A percentile compares a stretch with the other conserved stretches of the same genome.
These are phyloP conservation scores for Hyphopichia homilentoma DNA, from an alignment of 805 yeast species.

Conservation along the genomic window DNA sequence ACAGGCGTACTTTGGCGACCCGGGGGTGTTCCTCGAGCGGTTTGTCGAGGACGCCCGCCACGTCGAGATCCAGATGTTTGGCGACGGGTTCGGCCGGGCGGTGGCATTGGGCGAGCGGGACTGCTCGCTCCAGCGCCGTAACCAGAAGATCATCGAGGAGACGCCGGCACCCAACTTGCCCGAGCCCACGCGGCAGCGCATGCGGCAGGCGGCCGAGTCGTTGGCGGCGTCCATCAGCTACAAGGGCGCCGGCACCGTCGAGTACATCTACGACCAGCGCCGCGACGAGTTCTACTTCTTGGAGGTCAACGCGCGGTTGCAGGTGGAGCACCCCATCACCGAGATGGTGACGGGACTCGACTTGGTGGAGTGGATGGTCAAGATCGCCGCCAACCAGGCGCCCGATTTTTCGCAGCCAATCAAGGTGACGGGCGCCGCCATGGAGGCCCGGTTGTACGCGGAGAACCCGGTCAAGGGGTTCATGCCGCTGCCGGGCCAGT, in stretches of 20 bases:
- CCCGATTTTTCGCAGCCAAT: conserved; percentile 68
- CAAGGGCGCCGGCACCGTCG: conserved; percentile 97
- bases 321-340: conserved; percentile 97
- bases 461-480: conserved; percentile 96
- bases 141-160: conserved; percentile 94
- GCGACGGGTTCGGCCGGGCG: conserved; percentile 92
- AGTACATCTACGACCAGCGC: conserved; percentile 82
- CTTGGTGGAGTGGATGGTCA: conserved; percentile 95
- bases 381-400: conserved; percentile 84
- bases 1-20: conserved; percentile 85
- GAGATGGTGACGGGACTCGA: conserved; percentile 94
- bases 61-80: conserved; percentile 94
- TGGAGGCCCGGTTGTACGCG: conserved; percentile 96
- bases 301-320: conserved; percentile 95
- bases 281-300: conserved; percentile 90
- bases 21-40: conserved; percentile 93
- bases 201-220: conserved; percentile 83
- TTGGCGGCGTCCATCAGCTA: conserved; percentile 80
- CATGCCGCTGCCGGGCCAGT: conserved; percentile 94
- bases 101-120: conserved; percentile 96
- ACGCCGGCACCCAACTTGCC: conserved; percentile 97
- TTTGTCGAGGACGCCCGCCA: conserved; percentile 95
- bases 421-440: conserved; percentile 76
- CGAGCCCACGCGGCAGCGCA: conserved; percentile 63
- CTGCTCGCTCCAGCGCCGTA: conserved; percentile 95